These are phyloP conservation scores for Waitea zeae DNA, from an alignment of 1,284 basidiomycete genomes.

Conservation along the genomic window DNA sequence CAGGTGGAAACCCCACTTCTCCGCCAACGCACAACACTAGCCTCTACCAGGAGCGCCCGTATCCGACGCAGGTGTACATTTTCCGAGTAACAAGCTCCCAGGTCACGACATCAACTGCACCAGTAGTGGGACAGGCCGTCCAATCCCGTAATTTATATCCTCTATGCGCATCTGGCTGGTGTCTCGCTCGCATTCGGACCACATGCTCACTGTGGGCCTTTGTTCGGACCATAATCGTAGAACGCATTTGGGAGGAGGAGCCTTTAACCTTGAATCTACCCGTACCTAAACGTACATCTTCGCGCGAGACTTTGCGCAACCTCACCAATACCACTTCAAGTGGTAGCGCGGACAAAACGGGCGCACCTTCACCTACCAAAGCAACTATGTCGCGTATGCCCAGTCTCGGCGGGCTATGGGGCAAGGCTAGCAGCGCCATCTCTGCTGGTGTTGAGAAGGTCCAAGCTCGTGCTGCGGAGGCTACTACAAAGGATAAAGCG, in stretches of 20 bases:
- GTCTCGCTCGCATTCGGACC: constrained; percentile 60
- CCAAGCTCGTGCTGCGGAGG: no score
- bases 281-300: neutral
- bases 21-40: constrained; percentile 10
- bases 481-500: no score
- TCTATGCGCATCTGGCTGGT: constrained; percentile 64
- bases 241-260: constrained; percentile 78
- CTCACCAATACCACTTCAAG: neutral
- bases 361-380: neutral
- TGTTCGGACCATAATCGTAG: constrained; percentile 64
- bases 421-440: neutral
- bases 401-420: neutral
- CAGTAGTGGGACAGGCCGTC: neutral
- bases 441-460: neutral
- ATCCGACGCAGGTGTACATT: constrained; percentile 34
- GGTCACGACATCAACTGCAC: neutral
- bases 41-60: constrained; percentile 11
- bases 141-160: constrained; percentile 33
- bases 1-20: constrained; percentile 8
- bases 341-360: neutral
- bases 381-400: neutral
- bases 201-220: constrained; percentile 89
- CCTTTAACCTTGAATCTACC: constrained; percentile 8
- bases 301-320: neutral
- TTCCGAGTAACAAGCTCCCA: constrained; percentile 28